Evolutionary conservation across 2,329 filamentous ascomycete species (phyloP).

Genomic region (Aspergillus sergii): DNA sequence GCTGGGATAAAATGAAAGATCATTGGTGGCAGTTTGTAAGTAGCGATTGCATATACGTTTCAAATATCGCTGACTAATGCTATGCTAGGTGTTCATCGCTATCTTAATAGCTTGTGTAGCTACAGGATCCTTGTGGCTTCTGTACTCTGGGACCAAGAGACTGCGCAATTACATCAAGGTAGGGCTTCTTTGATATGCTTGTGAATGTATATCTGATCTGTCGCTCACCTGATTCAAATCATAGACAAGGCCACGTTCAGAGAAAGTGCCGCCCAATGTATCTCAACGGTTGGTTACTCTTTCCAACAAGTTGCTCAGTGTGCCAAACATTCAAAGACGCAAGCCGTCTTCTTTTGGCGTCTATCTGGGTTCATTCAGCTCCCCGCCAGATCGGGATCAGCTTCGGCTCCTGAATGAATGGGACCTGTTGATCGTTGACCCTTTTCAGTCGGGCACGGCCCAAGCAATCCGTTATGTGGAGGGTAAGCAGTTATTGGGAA

Average conservation of each 20-base stretch:
- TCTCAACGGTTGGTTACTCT: conserved; percentile 26
- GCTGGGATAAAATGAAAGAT: conserved; percentile 38
- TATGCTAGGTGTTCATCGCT: conserved; percentile 37
- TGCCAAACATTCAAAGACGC: conserved; percentile 20
- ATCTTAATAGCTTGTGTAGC: conserved; percentile 34
- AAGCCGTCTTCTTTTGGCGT: conserved; percentile 46
- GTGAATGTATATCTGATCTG: background rate
- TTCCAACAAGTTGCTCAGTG: conserved; percentile 23
- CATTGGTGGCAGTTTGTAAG: conserved; percentile 50
- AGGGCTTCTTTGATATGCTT: conserved; percentile 2
- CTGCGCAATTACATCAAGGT: conserved; percentile 34
- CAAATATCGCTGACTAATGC: background rate
- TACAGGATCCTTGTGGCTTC: conserved; percentile 32
- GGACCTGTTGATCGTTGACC: conserved; percentile 50
- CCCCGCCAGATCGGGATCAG: conserved; percentile 35
- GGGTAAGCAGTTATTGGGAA: conserved; percentile 31
- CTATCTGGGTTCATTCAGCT: conserved; percentile 44
- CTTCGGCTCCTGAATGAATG: conserved; percentile 42
- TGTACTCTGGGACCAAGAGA: conserved; percentile 28
- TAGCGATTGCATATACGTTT: conserved; percentile 6
- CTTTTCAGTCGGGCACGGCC: conserved; percentile 38
- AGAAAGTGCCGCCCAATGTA: conserved; percentile 29
- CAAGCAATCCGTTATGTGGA: conserved; percentile 32
- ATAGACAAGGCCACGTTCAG: conserved; percentile 27
- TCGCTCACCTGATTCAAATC: conserved; percentile 4